These are phyloP conservation scores for Colletotrichum chrysophilum DNA, from an alignment of 2,329 filamentous ascomycete species.

Conservation along the genomic window DNA sequence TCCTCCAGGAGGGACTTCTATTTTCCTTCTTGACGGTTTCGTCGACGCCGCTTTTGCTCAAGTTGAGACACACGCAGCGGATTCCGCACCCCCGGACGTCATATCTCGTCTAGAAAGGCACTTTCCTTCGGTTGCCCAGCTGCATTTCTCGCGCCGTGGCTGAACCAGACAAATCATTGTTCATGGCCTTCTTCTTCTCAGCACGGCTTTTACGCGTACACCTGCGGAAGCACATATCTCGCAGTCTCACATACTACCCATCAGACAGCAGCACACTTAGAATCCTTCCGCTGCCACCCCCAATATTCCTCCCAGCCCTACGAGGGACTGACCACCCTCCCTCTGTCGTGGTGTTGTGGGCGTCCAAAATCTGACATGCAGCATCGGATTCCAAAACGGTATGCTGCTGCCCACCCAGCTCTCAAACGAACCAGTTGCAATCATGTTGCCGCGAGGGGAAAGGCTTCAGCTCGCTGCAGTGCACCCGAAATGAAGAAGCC, in stretches of 20 bases:
- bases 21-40: background rate
- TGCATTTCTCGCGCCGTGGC: background rate
- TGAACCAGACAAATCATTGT: background rate
- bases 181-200: background rate
- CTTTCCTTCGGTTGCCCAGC: background rate
- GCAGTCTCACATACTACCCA: background rate
- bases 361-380: conserved; percentile 19
- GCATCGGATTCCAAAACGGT: conserved; percentile 16
- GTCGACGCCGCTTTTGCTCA: background rate
- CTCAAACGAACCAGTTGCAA: conserved; percentile 4
- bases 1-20: background rate
- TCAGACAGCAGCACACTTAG: conserved; percentile 2
- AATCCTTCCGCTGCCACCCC: conserved; percentile 22
- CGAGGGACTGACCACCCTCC: conserved; percentile 2
- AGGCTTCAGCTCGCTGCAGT: conserved; percentile 8
- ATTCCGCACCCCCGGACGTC: background rate
- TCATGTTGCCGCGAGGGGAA: background rate
- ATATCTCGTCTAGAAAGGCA: background rate
- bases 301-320: conserved; percentile 19
- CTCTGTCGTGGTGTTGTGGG: background rate
- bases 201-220: background rate
- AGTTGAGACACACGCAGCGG: background rate
- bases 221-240: background rate
- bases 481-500: background rate
- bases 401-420: background rate